Base-by-base conservation (phyloP, 805 yeast species). In the Teunomyces tritomae region DNA sequence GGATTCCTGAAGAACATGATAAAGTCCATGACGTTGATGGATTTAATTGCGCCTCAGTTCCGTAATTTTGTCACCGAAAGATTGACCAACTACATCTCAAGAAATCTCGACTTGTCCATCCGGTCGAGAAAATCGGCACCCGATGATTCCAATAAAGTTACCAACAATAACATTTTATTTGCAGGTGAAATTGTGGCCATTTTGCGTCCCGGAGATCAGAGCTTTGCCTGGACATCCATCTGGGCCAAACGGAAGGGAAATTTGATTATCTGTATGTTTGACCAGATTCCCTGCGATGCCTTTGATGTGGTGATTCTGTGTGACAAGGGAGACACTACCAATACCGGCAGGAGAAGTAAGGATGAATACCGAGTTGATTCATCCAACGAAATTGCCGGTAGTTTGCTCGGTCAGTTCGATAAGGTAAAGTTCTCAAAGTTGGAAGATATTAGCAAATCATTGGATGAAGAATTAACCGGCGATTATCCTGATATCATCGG, bases 131-230 rank as follows among this genome's bases (percentile, higher is more conserved):
- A 43, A 44, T 10, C 36, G 3, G 36, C 17, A 5, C 43, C 52
- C 10, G 39, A 41, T 8, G 54, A 46, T 10, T 44, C 45, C 45
- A 58, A 47, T 9, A 57, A 52, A 34, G 50, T 52, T 24, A 55
- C 51, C n/a, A 52, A 52, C 43, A 61, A 61, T 37, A 79, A 79
- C 49, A 76, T 84, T 44, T 79, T 85, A 0, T 87, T 87, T 59
- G 79, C 90, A 1, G 97, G 97, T 49, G 94, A 88, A 57, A 82
- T 90, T 42, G 82, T 89, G 9, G 96, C 95, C 8, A 85, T 90
- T 41, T 73, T 79, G 35, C 77, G 89, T 55, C 82, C 84, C 10
- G 86, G 87, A 13, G 75, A 70, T 42, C 77, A 77, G 42, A 77
- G 77, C 27, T 70, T 79, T 49, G 87, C 91, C 0, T 84, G 96